These are phyloP conservation scores for Dryadomyces quercus-mongolicae DNA, from an alignment of 2,329 filamentous ascomycete species.

Conservation along the genomic window DNA sequence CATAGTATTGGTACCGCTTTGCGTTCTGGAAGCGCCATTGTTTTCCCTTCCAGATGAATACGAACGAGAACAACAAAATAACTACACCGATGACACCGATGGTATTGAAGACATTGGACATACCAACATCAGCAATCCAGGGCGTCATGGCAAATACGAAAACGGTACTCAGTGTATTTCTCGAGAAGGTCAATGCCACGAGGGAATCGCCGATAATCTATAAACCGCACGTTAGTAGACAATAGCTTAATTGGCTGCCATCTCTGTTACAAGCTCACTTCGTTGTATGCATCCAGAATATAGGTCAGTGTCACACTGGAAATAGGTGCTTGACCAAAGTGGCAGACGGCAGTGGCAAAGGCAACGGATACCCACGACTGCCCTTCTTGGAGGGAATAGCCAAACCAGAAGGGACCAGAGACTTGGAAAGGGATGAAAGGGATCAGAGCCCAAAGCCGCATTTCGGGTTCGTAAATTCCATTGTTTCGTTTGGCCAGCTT, in stretches of 20 bases:
- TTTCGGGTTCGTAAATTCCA: constrained; percentile 4
- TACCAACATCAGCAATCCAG: constrained; percentile 3
- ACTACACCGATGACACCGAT: constrained; percentile 7
- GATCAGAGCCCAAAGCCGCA: constrained; percentile 5
- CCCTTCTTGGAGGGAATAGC: constrained; percentile 3
- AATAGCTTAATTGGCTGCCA: background rate
- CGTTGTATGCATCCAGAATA: constrained; percentile 6
- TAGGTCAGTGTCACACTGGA: constrained; percentile 2
- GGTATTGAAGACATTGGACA: constrained; percentile 9
- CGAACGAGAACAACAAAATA: constrained; percentile 5
- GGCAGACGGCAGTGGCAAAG: constrained; percentile 1
- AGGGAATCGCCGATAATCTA: constrained; percentile 5
- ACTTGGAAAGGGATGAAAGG: constrained; percentile 5
- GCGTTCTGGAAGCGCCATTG: constrained; percentile 3
- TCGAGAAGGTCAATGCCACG: constrained; percentile 3
- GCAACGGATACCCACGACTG: constrained; percentile 2
- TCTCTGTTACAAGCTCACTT: background rate
- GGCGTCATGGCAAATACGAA: constrained; percentile 5
- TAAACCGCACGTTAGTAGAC: background rate
- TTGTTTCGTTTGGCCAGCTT: constrained; percentile 4
- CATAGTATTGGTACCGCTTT: constrained; percentile 3
- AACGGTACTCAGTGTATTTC: constrained; percentile 4
- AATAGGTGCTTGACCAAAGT: constrained; percentile 5
- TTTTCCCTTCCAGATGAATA: constrained; percentile 10
- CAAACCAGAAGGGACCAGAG: constrained; percentile 6